Conservation (phyloP, 2,329 filamentous ascomycete species). For the Aspergillus aculeatinus region DNA sequence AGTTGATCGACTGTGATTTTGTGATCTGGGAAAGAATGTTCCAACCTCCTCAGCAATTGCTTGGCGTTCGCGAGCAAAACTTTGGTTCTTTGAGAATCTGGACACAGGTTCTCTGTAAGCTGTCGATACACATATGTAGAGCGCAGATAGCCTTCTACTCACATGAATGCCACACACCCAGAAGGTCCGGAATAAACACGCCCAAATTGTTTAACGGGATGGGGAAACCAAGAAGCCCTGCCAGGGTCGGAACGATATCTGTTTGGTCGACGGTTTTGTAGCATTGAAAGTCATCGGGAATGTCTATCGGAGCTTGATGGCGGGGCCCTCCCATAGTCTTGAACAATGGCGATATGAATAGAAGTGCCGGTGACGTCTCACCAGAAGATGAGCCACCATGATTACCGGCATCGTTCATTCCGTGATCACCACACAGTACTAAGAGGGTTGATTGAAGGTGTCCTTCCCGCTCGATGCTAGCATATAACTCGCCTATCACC, state of each 20-base stretch:
- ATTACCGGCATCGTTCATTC: conserved; percentile 99
- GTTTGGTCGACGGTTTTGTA: conserved; percentile 89
- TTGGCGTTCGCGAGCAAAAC: conserved; percentile 74
- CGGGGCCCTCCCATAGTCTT: conserved; percentile 51
- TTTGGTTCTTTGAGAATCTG: conserved; percentile 57
- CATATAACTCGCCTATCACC: conserved; percentile 74
- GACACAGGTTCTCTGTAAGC: conserved; percentile 15
- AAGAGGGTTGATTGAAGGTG: conserved; percentile 78
- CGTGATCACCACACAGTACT: conserved; percentile 88
- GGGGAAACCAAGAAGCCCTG: conserved; percentile 81
- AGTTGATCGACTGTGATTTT: conserved; percentile 42
- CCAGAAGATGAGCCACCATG: conserved; percentile 92
- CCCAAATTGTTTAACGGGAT: conserved; percentile 88
- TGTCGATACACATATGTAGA: not conserved
- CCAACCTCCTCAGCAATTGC: conserved; percentile 76
- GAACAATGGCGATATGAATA: conserved; percentile 87
- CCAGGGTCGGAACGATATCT: conserved; percentile 86
- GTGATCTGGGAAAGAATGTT: conserved; percentile 66
- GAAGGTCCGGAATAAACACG: conserved; percentile 75
- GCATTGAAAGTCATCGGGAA: conserved; percentile 73
- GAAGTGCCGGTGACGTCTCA: conserved; percentile 87
- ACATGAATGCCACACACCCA: conserved; percentile 68
- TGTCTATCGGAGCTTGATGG: conserved; percentile 55
- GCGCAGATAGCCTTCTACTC: conserved; percentile 44
- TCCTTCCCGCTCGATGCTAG: conserved; percentile 66